Base-by-base conservation (phyloP, 2,329 filamentous ascomycete genomes). In the Cercospora zeina region DNA sequence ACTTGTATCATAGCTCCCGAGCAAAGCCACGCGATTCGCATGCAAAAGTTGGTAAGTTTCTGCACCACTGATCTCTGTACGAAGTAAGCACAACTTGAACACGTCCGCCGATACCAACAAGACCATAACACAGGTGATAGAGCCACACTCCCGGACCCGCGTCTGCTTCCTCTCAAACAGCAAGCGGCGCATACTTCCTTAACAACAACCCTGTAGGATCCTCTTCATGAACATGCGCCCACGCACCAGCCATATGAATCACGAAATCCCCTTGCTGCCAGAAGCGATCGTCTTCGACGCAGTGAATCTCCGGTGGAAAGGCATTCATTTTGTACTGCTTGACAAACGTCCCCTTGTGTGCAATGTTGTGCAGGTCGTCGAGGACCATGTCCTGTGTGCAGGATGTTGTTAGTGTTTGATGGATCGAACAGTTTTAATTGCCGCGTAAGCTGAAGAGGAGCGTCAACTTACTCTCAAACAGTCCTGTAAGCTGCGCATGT, bases 231-330 rank as follows among this genome's bases (percentile, higher is more conserved):
- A 76, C 70, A n/a, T 77, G 68, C 59, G 77, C 74, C 54, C 54
- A 56, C 14, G 77, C 77, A 10, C 77, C 77, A 0, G 77, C 75
- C 62, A 78, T 78, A 67, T 78, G 77, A n/a, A 78, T 42, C 31
- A 76, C 61, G 19, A 61, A 61, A 37, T 61, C 59, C 2, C 59
- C 59, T 19, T 31, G 49, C 31, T 61, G 51, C 59, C 59, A 61
- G 8, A 16, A 19, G 30, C 59, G 53, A 4, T 27, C 36, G 5
- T 34, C 37, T 3, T 74, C 47, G 36, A 42, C 34, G 14, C 54
- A 56, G 7, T 56, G 19, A 21, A 56, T 56, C 21, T 62, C 33
- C 0, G 45, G 67, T 50, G 77, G 76, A 45, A 69, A 77, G 0
- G 76, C 75, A 58, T 79, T 78, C 16, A 78, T 66, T 65, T 73